A percentile compares a stretch with the other conserved stretches of the same genome.
Conservation (phyloP, 1,284 basidiomycete species). For the Leccinum pachyderme region DNA sequence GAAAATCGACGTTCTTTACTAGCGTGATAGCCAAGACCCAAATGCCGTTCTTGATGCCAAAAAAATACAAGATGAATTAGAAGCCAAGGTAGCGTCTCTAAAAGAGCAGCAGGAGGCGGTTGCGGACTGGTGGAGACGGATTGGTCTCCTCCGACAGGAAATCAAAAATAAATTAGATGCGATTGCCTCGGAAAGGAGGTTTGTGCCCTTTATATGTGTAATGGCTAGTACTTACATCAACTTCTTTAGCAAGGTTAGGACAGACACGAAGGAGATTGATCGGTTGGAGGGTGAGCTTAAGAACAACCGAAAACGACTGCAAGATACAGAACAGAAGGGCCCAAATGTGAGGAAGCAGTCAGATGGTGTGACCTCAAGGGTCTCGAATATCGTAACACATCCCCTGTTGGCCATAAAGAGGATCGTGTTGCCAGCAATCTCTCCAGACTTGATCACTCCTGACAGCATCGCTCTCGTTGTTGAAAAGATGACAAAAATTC, state of each 20-base stretch:
- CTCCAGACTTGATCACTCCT: constrained; percentile 5
- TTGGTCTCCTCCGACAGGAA: not conserved
- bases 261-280: not conserved
- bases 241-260: not conserved
- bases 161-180: not conserved
- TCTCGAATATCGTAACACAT: not conserved
- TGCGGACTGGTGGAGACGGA: not conserved
- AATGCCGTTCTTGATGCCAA: not conserved
- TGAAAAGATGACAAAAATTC: constrained; percentile 11
- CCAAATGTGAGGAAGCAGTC: not conserved
- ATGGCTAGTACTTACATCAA: not conserved
- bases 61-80: not conserved
- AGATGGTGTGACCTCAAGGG: not conserved
- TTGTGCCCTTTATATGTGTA: not conserved
- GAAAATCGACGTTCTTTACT: not conserved
- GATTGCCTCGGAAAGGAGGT: not conserved
- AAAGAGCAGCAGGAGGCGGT: not conserved
- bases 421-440: not conserved
- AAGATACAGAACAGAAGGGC: not conserved
- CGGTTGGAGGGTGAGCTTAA: not conserved
- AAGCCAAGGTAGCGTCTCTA: not conserved
- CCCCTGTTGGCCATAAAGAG: not conserved
- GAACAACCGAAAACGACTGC: not conserved
- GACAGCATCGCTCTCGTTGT: constrained; percentile 8
- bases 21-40: not conserved